These are phyloP conservation scores for Celoporthe dispersa DNA, from an alignment of 2,329 filamentous ascomycete species.

Conservation along the genomic window DNA sequence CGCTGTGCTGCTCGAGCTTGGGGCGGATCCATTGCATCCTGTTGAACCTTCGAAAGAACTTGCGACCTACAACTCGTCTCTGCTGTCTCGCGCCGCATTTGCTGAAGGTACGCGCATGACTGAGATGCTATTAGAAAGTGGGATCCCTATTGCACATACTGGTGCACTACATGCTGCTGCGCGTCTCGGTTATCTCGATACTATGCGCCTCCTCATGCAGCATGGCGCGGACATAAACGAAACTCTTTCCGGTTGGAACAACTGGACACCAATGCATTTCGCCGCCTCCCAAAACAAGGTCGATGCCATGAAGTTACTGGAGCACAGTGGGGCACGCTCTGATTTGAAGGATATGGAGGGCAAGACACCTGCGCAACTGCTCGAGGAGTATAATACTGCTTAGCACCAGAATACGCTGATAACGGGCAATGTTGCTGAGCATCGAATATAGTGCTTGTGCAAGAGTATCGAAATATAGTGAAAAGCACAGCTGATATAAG, in stretches of 20 bases:
- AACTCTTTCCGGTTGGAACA: neutral
- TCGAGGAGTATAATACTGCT: slow-evolving; percentile 13
- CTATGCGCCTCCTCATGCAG: slow-evolving; percentile 16
- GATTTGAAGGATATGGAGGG: slow-evolving; percentile 19
- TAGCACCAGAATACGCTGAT: neutral
- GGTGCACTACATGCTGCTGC: slow-evolving; percentile 12
- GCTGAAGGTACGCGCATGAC: slow-evolving; percentile 15
- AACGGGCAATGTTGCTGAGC: slow-evolving; percentile 2
- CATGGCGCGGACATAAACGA: slow-evolving; percentile 16
- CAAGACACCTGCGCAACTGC: slow-evolving; percentile 21
- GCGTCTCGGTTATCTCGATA: slow-evolving; percentile 8
- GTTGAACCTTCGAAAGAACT: neutral
- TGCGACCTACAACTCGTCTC: slow-evolving; percentile 11
- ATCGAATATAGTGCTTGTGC: slow-evolving; percentile 2
- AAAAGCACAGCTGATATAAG: slow-evolving; percentile 13
- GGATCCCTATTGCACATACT: slow-evolving; percentile 4
- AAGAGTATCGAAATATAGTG: slow-evolving; percentile 6
- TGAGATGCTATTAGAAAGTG: slow-evolving; percentile 10
- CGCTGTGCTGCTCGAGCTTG: slow-evolving; percentile 17
- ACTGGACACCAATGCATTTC: slow-evolving; percentile 24
- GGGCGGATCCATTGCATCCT: slow-evolving; percentile 18
- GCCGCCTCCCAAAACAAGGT: slow-evolving; percentile 10
- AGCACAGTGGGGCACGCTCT: slow-evolving; percentile 17
- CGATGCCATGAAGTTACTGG: slow-evolving; percentile 21
- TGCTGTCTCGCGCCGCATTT: slow-evolving; percentile 10